Percentiles rank a stretch among this genome's conserved stretches.
phyloP scores from a whole-genome alignment of 2,329 filamentous ascomycete genomes.

The Berkeleyomyces rouxiae region DNA sequence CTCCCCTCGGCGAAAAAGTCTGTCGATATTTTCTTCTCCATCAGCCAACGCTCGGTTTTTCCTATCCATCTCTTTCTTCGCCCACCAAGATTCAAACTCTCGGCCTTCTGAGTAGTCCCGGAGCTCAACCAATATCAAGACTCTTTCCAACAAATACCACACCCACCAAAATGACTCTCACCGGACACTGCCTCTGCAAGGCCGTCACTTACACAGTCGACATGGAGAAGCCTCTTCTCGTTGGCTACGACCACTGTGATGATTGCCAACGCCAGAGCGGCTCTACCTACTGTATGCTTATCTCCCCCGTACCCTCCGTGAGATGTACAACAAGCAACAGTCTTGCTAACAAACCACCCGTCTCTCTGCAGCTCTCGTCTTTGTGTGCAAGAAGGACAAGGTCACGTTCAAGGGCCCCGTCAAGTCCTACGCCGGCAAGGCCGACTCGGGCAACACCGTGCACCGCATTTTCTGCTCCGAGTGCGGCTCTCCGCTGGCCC shows the following conservation, averaged over 20 bases:
- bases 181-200: conserved; percentile 56
- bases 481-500: conserved; percentile 52
- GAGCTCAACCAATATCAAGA: not conserved
- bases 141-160: not conserved
- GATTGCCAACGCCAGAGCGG: conserved; percentile 56
- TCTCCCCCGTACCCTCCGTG: not conserved
- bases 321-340: not conserved
- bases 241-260: conserved; percentile 55
- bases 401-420: conserved; percentile 44
- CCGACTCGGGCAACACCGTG: conserved; percentile 43
- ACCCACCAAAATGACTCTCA: conserved; percentile 39
- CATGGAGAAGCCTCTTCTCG: conserved; percentile 34
- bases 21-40: not conserved
- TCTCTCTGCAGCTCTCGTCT: conserved; percentile 37
- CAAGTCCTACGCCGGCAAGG: conserved; percentile 46
- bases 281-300: conserved; percentile 46
- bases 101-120: not conserved
- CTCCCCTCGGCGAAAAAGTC: not conserved
- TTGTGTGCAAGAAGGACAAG: conserved; percentile 49
- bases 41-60: not conserved
- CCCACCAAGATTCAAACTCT: not conserved
- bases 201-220: conserved; percentile 50
- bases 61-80: not conserved
- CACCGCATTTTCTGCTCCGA: conserved; percentile 54
- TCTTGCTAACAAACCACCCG: not conserved